phyloP scores from a whole-genome alignment of 805 yeast genomes.

The Cyberlindnera mississippiensis region DNA sequence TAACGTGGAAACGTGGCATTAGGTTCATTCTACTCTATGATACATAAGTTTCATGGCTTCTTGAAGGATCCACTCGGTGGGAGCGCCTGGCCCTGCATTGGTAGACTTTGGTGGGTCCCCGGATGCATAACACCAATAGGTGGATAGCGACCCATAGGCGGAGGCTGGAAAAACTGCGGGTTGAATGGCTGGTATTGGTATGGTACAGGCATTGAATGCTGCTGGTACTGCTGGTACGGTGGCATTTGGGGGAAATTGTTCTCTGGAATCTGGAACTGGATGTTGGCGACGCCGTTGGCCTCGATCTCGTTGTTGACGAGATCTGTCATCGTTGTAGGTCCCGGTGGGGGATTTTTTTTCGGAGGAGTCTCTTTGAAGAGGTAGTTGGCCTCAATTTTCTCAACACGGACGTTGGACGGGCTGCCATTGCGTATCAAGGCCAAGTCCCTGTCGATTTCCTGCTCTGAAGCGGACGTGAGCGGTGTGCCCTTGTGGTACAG shows the following conservation, averaged over 20 bases:
- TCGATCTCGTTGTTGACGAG: slow-evolving; percentile 25
- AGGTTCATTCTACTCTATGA: not conserved
- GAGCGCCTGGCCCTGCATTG: not conserved
- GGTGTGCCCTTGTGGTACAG: slow-evolving; percentile 6
- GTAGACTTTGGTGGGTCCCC: not conserved
- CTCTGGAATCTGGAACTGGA: slow-evolving; percentile 9
- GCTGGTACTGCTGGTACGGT: slow-evolving; percentile 5
- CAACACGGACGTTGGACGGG: slow-evolving; percentile 10
- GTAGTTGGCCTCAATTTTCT: slow-evolving; percentile 22
- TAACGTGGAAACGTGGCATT: no score
- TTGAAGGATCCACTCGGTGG: slow-evolving; percentile 7
- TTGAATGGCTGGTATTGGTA: slow-evolving; percentile 8
- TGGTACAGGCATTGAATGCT: slow-evolving; percentile 8
- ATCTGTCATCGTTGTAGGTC: slow-evolving; percentile 28
- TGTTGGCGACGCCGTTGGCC: slow-evolving; percentile 14
- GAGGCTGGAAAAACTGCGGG: slow-evolving; percentile 3
- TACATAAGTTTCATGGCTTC: not conserved
- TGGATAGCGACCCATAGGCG: no score
- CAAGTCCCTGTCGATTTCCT: slow-evolving; percentile 21
- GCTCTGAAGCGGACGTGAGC: slow-evolving; percentile 9
- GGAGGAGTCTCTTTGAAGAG: slow-evolving; percentile 20
- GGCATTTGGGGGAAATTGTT: no score
- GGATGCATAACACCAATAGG: no score
- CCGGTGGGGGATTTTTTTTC: slow-evolving; percentile 6
- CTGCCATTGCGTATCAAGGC: slow-evolving; percentile 4